Percentiles rank a stretch among this genome's conserved stretches.
Evolutionary conservation across 441 rosid species (phyloP).

Genomic region (Lepidium campestre): DNA sequence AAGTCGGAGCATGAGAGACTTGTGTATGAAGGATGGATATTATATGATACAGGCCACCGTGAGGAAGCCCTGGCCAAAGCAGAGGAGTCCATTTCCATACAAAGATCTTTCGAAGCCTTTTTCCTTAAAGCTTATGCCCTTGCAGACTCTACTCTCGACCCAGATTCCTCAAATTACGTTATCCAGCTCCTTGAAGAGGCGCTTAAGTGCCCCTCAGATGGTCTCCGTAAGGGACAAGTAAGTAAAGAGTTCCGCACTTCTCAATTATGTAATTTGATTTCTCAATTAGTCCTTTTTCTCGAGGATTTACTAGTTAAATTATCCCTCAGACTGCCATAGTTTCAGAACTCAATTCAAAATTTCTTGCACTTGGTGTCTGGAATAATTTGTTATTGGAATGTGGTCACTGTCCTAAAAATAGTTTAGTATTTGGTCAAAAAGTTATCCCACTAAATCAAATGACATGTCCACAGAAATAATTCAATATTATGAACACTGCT

Average conservation of each 20-base stretch:
- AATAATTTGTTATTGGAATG: neutral
- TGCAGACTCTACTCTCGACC: conserved; percentile 71
- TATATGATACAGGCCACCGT: conserved; percentile 90
- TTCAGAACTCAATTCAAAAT: neutral
- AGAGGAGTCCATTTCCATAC: conserved; percentile 74
- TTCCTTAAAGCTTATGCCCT: conserved; percentile 93
- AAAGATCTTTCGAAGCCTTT: conserved; percentile 96
- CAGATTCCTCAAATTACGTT: conserved; percentile 65
- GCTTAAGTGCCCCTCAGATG: conserved; percentile 97
- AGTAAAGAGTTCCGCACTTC: conserved; percentile 3
- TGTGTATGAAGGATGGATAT: conserved; percentile 96
- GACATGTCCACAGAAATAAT: neutral
- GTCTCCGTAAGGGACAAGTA: conserved; percentile 98
- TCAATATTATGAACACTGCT: neutral
- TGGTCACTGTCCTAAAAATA: neutral
- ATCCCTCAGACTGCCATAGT: neutral
- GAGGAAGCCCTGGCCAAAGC: conserved; percentile 96
- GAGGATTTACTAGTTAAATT: neutral
- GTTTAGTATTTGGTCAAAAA: neutral
- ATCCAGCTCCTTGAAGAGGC: conserved; percentile 89
- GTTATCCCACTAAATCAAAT: neutral
- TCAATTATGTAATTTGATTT: neutral
- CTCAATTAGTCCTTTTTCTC: neutral
- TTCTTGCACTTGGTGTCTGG: conserved; percentile 1
- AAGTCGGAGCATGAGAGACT: conserved; percentile 79